Evolutionary conservation across 345 rosid genomes (phyloP), one percentile per base, ranked within the genome.

Genomic region (Citrus sp.): DNA sequence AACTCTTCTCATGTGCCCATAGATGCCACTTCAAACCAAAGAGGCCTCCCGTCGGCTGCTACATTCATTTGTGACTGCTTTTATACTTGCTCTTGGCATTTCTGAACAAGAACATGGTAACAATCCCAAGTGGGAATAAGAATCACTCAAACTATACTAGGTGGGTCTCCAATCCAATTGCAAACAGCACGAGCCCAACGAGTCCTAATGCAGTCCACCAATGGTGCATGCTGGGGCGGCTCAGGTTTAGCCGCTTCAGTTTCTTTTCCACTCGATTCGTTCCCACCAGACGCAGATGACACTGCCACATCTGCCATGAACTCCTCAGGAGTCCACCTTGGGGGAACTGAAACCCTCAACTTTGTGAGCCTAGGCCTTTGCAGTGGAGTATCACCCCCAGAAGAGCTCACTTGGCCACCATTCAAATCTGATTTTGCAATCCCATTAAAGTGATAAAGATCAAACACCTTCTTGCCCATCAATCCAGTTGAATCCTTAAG

Each of bases 251-350:
- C 81, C 68, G 86, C 90, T 84, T 91, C 92, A 2, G 83, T 54
- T 54, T 89, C 96, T 78, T 87, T 89, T 40, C 86, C 83, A 49
- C 77, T 68, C 4, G 86, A 79, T 72, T 79, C 89, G 19, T 76
- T 75, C 65, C 81, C 84, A 24, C 75, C 84, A 24, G 92, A 76
- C 67, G 81, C 81, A 62, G 92, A 86, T 5, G 95, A 75, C 76
- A 85, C 77, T 0, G 62, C 81, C 60, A 86, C 90, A 71, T 89
- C 89, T 2, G 97, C 80, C 97, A 94, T 85, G 90, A 88, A 97
- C 82, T 97, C 99, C 85, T 94, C 98, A 0, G 95, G 98, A 32
- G 96, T 97, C 99, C 99, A 97, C 80, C 95, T 89, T n/a, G 99
- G 99, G 34, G 99, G 99, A 75, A 93, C 99, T 46, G 98, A 89